Evolutionary conservation across 2,329 filamentous ascomycete genomes (phyloP), one percentile per base, ranked within the genome.

Genomic region (Dactylonectria estremocensis): DNA sequence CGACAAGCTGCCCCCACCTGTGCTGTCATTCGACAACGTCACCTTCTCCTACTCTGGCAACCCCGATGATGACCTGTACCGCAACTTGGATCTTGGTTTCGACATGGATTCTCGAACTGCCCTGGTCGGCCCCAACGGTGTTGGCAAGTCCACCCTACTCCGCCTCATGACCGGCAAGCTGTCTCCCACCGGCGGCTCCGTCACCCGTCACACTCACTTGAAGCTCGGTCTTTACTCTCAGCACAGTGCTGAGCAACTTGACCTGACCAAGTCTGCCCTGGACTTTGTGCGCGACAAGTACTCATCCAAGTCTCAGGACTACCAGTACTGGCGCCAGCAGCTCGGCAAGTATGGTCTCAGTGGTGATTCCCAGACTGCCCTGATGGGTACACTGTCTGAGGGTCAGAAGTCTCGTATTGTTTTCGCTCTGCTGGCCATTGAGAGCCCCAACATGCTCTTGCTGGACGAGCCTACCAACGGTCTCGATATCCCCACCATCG

Each of bases 401-500:
- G 96, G 96, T 61, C 96, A 99, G 85, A 97, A 97, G 90, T 95
- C 92, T 79, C 93, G 97, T 89, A 98, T 99, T 79, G 96, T 99
- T 48, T 99, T 99, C 81, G 96, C 96, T 46, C 88, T 99, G 76
- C 87, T 99, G 72, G 96, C 96, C 73, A 98, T 99, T 74, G 96
- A 99, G 77, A 86, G 91, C 31, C 96, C 96, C 76, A 99, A 99
- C 89, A 99, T 99, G 96, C 85, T 99, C 76, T 84, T 99, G 75
- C 90, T 99, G 64, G 96, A 99, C 86, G 96, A 99, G 87, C 97
- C 96, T 82, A 99, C 96, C 81, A 99, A 99, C 91, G 96, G 96
- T 89, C 88, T 99, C 71, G 96, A 99, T 88, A 99, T 99, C 73
- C 95, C 96, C 33, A 98, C 96, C 61, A 99, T 99, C 79, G 96